Percentiles rank a stretch among this genome's conserved stretches.
These are phyloP conservation scores for Chlorophyllum brunneum DNA, from an alignment of 768 basidiomycete genomes.

Conservation along the genomic window DNA sequence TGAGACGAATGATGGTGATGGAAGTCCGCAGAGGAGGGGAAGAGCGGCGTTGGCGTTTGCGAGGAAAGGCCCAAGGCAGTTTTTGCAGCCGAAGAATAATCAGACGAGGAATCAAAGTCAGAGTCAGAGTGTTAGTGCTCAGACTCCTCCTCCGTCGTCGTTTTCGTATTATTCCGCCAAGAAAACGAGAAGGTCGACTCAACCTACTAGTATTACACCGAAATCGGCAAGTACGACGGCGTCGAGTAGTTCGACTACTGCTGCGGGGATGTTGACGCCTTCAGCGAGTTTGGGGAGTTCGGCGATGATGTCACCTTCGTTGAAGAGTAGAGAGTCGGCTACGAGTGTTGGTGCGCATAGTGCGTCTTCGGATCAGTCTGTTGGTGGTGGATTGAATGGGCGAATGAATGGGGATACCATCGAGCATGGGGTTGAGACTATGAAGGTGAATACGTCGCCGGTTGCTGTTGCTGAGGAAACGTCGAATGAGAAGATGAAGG, in stretches of 20 bases:
- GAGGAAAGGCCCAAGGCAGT: constrained; percentile 68
- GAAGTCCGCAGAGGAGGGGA: constrained; percentile 57
- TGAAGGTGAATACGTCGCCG: neutral
- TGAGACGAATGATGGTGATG: constrained; percentile 36
- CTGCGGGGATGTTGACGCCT: constrained; percentile 54
- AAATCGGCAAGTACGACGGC: constrained; percentile 36
- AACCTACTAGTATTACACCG: constrained; percentile 21
- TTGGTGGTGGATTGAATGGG: constrained; percentile 41
- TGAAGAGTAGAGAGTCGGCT: constrained; percentile 80
- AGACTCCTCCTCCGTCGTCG: constrained; percentile 44
- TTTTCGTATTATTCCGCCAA: constrained; percentile 38
- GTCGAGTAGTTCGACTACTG: constrained; percentile 18
- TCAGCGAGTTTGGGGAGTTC: constrained; percentile 51
- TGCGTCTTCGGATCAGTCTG: constrained; percentile 67
- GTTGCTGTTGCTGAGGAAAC: constrained; percentile 16
- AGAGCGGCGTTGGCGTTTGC: constrained; percentile 66
- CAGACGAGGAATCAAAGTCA: neutral
- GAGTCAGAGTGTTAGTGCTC: neutral
- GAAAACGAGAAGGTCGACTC: constrained; percentile 35
- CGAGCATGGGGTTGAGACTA: neutral
- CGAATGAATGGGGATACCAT: neutral
- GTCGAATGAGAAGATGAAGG: constrained; percentile 48
- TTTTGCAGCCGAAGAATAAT: constrained; percentile 55
- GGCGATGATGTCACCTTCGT: constrained; percentile 53
- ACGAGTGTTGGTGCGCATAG: constrained; percentile 69